phyloP scores from a whole-genome alignment of 257 asterid genomes.

The Solanum stenotomum region DNA sequence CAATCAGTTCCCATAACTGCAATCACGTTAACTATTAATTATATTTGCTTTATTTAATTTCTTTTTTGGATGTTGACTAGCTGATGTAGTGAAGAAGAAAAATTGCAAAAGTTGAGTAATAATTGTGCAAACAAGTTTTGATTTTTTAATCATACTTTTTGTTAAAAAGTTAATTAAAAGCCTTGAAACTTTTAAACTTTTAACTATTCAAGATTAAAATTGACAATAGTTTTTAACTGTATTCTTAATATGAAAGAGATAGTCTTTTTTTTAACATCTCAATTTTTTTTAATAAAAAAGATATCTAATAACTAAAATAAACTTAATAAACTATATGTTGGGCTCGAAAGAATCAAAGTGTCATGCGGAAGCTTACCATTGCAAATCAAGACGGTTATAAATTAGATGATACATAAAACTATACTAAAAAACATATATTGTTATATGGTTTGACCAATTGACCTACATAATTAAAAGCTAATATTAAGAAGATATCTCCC shows the following conservation, averaged over 20 bases:
- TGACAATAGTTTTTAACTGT: neutral
- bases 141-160: neutral
- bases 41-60: neutral
- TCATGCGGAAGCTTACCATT: too few species aligned
- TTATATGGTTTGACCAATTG: too few species aligned
- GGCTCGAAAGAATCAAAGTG: too few species aligned
- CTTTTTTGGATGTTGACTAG: neutral
- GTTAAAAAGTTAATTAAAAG: too few species aligned
- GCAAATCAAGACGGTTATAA: too few species aligned
- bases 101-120: neutral
- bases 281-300: too few species aligned
- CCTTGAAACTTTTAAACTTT: neutral
- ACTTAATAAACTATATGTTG: neutral
- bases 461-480: too few species aligned
- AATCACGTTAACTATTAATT: neutral
- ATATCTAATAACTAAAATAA: neutral
- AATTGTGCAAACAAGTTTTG: neutral
- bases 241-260: neutral
- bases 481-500: too few species aligned
- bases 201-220: neutral
- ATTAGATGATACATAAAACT: too few species aligned
- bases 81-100: neutral
- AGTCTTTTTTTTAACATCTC: too few species aligned
- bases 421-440: too few species aligned
- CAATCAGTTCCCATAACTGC: neutral